Evolutionary conservation across 2,329 filamentous ascomycete genomes (phyloP).

Genomic region (Pochonia chlamydosporia): DNA sequence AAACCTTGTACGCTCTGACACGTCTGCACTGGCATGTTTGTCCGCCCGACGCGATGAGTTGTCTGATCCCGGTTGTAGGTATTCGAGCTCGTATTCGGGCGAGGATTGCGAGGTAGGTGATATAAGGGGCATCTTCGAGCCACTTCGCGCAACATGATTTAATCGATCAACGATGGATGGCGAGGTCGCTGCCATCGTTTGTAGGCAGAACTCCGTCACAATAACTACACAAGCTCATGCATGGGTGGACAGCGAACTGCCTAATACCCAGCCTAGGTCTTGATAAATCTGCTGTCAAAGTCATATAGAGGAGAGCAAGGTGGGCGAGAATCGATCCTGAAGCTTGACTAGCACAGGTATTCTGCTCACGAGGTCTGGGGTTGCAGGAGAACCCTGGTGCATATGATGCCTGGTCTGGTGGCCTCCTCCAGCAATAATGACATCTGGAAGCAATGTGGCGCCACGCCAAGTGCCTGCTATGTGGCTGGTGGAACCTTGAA

Average conservation of each 20-base stretch:
- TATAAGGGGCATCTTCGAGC: slow-evolving; percentile 21
- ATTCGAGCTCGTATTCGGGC: slow-evolving; percentile 32
- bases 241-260: too few species aligned
- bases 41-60: slow-evolving; percentile 16
- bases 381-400: not conserved
- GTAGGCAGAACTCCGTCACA: too few species aligned
- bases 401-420: too few species aligned
- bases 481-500: too few species aligned
- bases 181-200: slow-evolving; percentile 13
- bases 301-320: not conserved
- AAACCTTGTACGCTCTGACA: too few species aligned
- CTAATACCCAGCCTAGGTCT: too few species aligned
- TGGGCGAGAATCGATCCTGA: not conserved
- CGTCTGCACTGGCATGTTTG: slow-evolving; percentile 2
- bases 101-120: slow-evolving; percentile 17
- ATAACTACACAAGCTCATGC: too few species aligned
- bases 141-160: slow-evolving; percentile 16
- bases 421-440: too few species aligned
- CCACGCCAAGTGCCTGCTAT: too few species aligned
- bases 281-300: too few species aligned
- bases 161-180: slow-evolving; percentile 22
- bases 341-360: not conserved
- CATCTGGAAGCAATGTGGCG: too few species aligned
- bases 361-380: not conserved
- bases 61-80: slow-evolving; percentile 31